Conservation (phyloP, 1,139 yeast species). For the Pneumocystis murina region DNA sequence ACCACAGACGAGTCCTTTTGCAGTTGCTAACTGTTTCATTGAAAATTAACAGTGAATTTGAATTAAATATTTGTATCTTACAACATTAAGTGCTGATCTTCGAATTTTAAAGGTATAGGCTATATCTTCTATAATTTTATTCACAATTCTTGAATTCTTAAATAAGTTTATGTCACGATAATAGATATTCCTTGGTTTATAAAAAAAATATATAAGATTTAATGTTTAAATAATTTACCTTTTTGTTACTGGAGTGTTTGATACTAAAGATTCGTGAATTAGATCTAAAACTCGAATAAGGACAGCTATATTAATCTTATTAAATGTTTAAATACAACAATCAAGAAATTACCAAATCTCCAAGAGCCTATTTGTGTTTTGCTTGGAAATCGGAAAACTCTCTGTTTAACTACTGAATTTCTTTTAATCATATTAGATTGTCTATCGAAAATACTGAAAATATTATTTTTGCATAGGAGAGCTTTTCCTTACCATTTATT, state of each 20-base stretch:
- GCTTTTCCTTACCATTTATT: neutral
- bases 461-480: neutral
- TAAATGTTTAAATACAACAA: neutral
- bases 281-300: slow-evolving; percentile 1
- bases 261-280: slow-evolving; percentile 9
- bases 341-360: slow-evolving; percentile 6
- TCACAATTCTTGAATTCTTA: slow-evolving; percentile 33
- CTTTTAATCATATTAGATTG: neutral
- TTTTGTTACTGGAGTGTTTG: slow-evolving; percentile 1
- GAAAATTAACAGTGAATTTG: slow-evolving; percentile 14
- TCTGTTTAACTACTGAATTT: neutral
- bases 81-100: slow-evolving; percentile 16
- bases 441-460: neutral
- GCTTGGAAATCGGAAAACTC: slow-evolving; percentile 5
- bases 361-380: slow-evolving; percentile 1
- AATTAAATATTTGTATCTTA: neutral
- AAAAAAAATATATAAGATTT: slow-evolving; percentile 4
- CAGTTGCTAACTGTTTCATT: slow-evolving; percentile 42
- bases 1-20: slow-evolving; percentile 46
- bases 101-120: slow-evolving; percentile 19
- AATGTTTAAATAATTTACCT: slow-evolving; percentile 1
- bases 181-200: slow-evolving; percentile 48
- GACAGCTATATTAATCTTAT: slow-evolving; percentile 4
- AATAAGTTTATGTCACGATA: slow-evolving; percentile 50
- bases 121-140: slow-evolving; percentile 28